Percentiles rank a stretch among this genome's conserved stretches.
Evolutionary conservation across 805 yeast species (phyloP).

Genomic region (Saccharomycopsis synnaedendra): DNA sequence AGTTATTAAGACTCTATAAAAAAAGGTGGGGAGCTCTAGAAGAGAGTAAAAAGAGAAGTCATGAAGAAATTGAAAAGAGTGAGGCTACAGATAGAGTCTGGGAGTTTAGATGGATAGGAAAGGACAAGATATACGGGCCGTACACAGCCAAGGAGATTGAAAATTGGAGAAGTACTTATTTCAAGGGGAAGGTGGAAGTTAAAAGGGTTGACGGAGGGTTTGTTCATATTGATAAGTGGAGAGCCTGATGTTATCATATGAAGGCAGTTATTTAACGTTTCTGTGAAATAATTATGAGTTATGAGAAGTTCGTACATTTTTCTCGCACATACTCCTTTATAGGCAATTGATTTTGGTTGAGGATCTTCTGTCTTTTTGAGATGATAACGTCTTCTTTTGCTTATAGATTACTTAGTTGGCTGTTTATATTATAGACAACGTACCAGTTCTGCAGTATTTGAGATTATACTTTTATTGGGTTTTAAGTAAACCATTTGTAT

Average conservation of each 20-base stretch:
- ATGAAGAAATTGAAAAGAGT: conserved; percentile 10
- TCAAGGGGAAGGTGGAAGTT: conserved; percentile 33
- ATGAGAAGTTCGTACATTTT: no score
- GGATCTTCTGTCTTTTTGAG: no score
- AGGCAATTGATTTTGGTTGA: no score
- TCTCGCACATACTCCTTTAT: no score
- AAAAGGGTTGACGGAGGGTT: conserved; percentile 21
- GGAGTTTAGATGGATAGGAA: conserved; percentile 38
- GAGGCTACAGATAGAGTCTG: conserved; percentile 25
- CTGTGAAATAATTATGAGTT: no score
- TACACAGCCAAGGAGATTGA: conserved; percentile 35
- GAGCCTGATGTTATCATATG: neutral
- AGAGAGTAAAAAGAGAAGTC: conserved; percentile 19
- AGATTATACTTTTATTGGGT: no score
- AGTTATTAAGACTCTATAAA: conserved; percentile 34
- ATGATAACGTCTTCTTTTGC: no score
- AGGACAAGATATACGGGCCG: conserved; percentile 37
- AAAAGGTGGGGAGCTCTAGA: conserved; percentile 31
- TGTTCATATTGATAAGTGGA: conserved; percentile 13
- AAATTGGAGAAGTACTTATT: conserved; percentile 38
- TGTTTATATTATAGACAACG: no score
- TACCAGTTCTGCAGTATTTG: no score
- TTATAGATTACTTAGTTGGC: no score
- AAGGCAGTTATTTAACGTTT: no score
- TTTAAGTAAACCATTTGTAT: no score